Evolutionary conservation across 441 rosid species (phyloP), one percentile per base, ranked within the genome.

Genomic region (Gossypium davidsonii): DNA sequence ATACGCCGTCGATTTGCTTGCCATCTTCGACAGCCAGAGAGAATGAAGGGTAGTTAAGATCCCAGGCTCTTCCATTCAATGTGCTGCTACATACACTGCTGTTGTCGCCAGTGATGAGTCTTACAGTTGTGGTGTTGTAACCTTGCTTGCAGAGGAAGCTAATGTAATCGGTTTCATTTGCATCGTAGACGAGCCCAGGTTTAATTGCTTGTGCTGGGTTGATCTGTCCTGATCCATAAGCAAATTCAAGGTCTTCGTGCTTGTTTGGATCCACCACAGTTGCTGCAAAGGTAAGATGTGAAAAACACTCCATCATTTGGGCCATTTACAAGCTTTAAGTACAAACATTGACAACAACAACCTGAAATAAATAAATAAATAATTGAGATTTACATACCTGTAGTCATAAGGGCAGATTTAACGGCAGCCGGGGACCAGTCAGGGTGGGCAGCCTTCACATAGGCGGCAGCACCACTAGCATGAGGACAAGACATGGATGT

Each of bases 401-500:
- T 81, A 55, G 86, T 79, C 83, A 83, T 79, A 49, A 83, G 77
- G 71, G 86, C 83, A 0, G 86, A 83, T 61, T 81, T 80, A 3
- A 83, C 67, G 9, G 85, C 79, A 1, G 82, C 74, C 10, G 82
- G 71, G 6, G 85, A 82, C 85, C 85, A 82, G 52, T 69, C 37
- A 10, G 85, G 83, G 74, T 82, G 81, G 23, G 81, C 74, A 7
- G 81, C 76, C 79, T 82, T 82, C 34, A 82, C 79, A 58, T 77
- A 78, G 18, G 81, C 85, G 1, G 81, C 83, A 10, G 80, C 74
- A 18, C 78, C 81, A 64, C 79, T 77, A 15, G 76, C 76, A 58
- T 79, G 85, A 34, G 83, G 83, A 37, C 83, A 79, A 57, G 83
- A 82, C 83, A 82, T 79, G 42, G 85, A 82, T 67, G 85, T 82